Conservation (phyloP, 2,329 filamentous ascomycete species). For the Chaetomium globosum region DNA sequence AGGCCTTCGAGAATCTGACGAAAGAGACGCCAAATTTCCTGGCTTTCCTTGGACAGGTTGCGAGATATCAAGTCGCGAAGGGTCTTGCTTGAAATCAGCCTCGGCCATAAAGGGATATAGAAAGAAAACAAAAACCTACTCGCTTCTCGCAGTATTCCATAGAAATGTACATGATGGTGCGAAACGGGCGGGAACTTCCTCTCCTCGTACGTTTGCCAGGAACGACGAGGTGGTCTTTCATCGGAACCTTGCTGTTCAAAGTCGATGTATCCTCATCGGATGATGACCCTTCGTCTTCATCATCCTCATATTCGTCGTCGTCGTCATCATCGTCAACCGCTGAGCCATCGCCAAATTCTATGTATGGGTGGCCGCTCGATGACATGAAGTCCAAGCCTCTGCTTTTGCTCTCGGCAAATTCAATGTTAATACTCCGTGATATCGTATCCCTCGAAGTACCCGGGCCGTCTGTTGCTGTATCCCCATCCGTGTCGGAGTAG, state of each 20-base stretch:
- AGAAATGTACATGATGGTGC: constrained; percentile 88
- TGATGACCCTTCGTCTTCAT: constrained; percentile 47
- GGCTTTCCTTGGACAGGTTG: constrained; percentile 70
- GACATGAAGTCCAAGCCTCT: constrained; percentile 92
- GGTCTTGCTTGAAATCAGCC: constrained; percentile 54
- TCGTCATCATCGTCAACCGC: constrained; percentile 39
- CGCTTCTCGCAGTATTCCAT: constrained; percentile 98
- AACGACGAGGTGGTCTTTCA: constrained; percentile 32
- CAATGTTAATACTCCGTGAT: constrained; percentile 50
- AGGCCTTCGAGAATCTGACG: constrained; percentile 89
- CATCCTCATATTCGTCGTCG: constrained; percentile 52
- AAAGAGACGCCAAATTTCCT: constrained; percentile 87
- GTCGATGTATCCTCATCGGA: constrained; percentile 46
- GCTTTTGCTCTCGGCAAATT: constrained; percentile 68
- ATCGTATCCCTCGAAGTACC: constrained; percentile 46
- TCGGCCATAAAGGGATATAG: constrained; percentile 4
- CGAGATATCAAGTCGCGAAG: constrained; percentile 83
- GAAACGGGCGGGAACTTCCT: constrained; percentile 50
- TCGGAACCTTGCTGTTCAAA: constrained; percentile 42
- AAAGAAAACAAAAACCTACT: constrained; percentile 48
- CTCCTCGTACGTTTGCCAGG: constrained; percentile 29
- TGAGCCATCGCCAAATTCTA: constrained; percentile 65
- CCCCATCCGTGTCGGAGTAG: constrained; percentile 55
- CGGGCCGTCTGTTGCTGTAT: constrained; percentile 54
- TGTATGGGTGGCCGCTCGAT: constrained; percentile 73